Conservation (phyloP, 257 asterid genomes). For the Vinca minor region DNA sequence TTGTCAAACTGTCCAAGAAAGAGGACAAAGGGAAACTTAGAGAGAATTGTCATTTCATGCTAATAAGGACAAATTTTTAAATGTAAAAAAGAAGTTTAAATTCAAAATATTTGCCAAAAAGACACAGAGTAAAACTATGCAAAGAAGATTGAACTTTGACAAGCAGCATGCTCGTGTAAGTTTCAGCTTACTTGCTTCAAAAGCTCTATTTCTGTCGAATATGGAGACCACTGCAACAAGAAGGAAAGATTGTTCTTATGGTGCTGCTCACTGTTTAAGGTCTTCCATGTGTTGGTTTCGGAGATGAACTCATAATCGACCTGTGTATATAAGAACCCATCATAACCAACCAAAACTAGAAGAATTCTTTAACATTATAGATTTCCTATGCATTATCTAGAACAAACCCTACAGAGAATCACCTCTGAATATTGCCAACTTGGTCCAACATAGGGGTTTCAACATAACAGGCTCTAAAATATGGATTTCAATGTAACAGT, state of each 20-base stretch:
- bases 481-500: neutral
- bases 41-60: neutral
- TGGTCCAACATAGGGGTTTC: too few species aligned
- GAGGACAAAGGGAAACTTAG: neutral
- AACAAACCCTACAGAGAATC: neutral
- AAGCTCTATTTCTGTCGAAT: slow-evolving; percentile 60
- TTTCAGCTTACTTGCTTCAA: slow-evolving; percentile 65
- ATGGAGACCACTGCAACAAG: slow-evolving; percentile 79
- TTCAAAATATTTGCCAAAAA: neutral
- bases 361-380: neutral
- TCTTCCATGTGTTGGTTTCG: slow-evolving; percentile 41
- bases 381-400: too few species aligned
- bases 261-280: slow-evolving; percentile 40
- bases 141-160: slow-evolving; percentile 1
- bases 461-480: too few species aligned
- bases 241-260: slow-evolving; percentile 50
- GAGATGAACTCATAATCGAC: slow-evolving; percentile 58
- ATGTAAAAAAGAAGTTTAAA: too few species aligned
- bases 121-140: too few species aligned
- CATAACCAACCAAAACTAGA: too few species aligned
- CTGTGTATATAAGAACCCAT: slow-evolving; percentile 27
- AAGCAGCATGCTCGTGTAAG: slow-evolving; percentile 8
- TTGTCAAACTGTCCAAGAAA: slow-evolving; percentile 53
- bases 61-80: neutral
- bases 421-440: too few species aligned